Evolutionary conservation across 371 early-diverging fungal species (phyloP).

Genomic region (Batkoa obscura): DNA sequence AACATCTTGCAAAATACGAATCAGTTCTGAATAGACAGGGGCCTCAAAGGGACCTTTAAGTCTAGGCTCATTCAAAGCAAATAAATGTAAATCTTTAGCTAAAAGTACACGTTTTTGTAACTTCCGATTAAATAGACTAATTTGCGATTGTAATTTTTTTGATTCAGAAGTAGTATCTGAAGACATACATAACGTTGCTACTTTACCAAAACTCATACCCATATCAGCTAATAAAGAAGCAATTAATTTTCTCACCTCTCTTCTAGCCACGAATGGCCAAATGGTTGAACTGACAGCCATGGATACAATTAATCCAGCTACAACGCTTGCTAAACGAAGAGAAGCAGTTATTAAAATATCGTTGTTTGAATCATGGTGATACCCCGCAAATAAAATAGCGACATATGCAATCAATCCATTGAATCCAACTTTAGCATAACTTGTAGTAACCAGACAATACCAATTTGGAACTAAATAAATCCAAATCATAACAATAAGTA

Average conservation of each 20-base stretch:
- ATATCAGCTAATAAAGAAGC: slow-evolving; percentile 12
- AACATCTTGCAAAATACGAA: slow-evolving; percentile 26
- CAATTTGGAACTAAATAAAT: neutral
- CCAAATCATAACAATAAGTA: slow-evolving; percentile 1
- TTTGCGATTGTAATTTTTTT: neutral
- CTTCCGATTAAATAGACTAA: neutral
- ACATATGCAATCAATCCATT: neutral
- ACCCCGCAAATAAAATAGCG: neutral
- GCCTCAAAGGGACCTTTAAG: slow-evolving; percentile 34
- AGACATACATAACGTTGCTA: slow-evolving; percentile 7
- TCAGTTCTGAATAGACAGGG: slow-evolving; percentile 28
- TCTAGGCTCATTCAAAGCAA: slow-evolving; percentile 20
- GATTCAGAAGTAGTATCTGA: slow-evolving; percentile 11
- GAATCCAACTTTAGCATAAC: neutral
- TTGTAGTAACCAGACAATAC: neutral
- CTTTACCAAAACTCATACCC: slow-evolving; percentile 15
- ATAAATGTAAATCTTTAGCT: neutral
- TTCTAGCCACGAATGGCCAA: slow-evolving; percentile 40
- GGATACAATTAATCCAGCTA: slow-evolving; percentile 30
- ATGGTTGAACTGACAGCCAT: slow-evolving; percentile 26
- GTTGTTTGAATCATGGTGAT: neutral
- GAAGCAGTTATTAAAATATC: too few relatives aligned
- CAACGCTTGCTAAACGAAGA: slow-evolving; percentile 25
- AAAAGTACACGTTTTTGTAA: neutral
- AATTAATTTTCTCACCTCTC: slow-evolving; percentile 27